Evolutionary conservation across 1,284 basidiomycete genomes (phyloP).

Genomic region (Malassezia yamatoensis): DNA sequence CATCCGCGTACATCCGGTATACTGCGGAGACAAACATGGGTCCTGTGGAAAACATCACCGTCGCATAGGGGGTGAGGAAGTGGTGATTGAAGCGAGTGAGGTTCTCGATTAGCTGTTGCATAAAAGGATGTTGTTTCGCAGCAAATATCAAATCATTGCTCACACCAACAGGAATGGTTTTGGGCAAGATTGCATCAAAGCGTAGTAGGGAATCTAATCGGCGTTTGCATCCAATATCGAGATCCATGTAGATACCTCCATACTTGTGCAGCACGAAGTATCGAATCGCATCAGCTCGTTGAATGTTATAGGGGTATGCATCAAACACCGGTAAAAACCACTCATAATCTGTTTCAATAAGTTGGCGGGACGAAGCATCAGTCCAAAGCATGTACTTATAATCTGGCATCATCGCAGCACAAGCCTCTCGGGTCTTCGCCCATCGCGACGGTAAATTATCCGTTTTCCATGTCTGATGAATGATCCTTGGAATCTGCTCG

Average conservation of each 20-base stretch:
- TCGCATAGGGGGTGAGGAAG: slow-evolving; percentile 91
- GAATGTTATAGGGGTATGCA: slow-evolving; percentile 82
- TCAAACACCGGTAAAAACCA: slow-evolving; percentile 91
- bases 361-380: slow-evolving; percentile 75
- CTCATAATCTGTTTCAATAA: slow-evolving; percentile 75
- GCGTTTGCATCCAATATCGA: slow-evolving; percentile 90
- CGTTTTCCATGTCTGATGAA: slow-evolving; percentile 98
- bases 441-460: slow-evolving; percentile 73
- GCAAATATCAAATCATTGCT: slow-evolving; percentile 96
- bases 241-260: slow-evolving; percentile 90
- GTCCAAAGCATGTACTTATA: slow-evolving; percentile 98
- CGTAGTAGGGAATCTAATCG: slow-evolving; percentile 76
- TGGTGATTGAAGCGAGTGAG: slow-evolving; percentile 84
- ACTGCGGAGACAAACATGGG: slow-evolving; percentile 50
- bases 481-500: slow-evolving; percentile 66
- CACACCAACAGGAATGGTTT: slow-evolving; percentile 76
- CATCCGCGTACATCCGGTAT: slow-evolving; percentile 36
- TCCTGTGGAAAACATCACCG: slow-evolving; percentile 98
- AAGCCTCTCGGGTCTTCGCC: slow-evolving; percentile 53
- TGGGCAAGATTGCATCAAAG: slow-evolving; percentile 80
- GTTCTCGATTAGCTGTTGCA: slow-evolving; percentile 81
- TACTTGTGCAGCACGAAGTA: slow-evolving; percentile 91
- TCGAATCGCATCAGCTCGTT: slow-evolving; percentile 91
- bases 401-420: slow-evolving; percentile 56
- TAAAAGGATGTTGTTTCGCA: slow-evolving; percentile 73